phyloP scores from a whole-genome alignment of 208 protist species.

The Wallacemonas sp. region DNA sequence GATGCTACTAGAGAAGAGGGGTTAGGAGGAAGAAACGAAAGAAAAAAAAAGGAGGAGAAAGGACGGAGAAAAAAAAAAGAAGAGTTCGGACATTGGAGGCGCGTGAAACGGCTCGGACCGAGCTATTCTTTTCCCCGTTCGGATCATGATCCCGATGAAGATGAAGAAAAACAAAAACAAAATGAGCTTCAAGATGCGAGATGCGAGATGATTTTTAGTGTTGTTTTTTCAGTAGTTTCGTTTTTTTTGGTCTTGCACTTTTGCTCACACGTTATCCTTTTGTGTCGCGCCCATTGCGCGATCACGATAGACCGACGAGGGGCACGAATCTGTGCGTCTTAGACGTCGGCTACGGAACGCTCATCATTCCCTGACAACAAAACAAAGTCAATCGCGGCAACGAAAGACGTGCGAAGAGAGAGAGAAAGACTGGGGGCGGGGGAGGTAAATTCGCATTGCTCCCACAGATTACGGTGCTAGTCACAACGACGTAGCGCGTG shows the following conservation, averaged over 20 bases:
- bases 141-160: not conserved
- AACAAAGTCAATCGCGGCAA: too few relatives aligned
- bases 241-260: constrained; percentile 31
- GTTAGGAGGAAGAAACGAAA: not conserved
- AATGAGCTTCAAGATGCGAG: not conserved
- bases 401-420: too few relatives aligned
- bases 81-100: not conserved
- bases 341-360: too few relatives aligned
- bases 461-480: too few relatives aligned
- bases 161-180: constrained; percentile 2
- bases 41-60: constrained; percentile 23
- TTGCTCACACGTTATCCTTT: constrained; percentile 5
- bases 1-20: not conserved
- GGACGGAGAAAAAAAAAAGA: constrained; percentile 23
- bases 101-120: not conserved
- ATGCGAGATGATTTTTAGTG: not conserved
- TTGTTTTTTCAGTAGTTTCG: constrained; percentile 4
- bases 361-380: too few relatives aligned
- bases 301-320: too few relatives aligned
- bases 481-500: too few relatives aligned
- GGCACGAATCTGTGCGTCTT: too few relatives aligned
- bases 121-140: too few relatives aligned
- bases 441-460: too few relatives aligned
- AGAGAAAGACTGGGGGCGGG: too few relatives aligned
- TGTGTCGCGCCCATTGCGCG: too few relatives aligned